A percentile compares a stretch with the other conserved stretches of the same genome.
phyloP scores from a whole-genome alignment of 345 rosid species.

The Hypericum perforatum region DNA sequence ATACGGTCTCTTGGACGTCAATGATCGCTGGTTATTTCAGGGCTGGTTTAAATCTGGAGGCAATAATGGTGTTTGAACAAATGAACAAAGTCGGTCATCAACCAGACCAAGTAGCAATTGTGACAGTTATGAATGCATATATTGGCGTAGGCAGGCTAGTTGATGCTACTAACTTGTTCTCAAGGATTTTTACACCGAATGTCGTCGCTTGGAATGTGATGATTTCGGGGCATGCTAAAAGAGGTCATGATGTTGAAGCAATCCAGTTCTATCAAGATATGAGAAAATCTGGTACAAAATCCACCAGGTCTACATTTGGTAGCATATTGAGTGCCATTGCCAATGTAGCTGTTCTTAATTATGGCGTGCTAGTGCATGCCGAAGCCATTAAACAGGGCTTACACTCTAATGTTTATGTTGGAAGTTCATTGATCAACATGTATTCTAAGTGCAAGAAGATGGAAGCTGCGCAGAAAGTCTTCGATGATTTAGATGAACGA shows the following conservation, averaged over 20 bases:
- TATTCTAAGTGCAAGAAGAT: conserved; percentile 64
- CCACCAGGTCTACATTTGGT: conserved; percentile 80
- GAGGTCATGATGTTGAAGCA: conserved; percentile 53
- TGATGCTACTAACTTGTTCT: conserved; percentile 52
- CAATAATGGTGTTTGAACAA: conserved; percentile 42
- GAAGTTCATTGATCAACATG: conserved; percentile 80
- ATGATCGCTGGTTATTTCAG: conserved; percentile 72
- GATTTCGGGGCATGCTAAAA: conserved; percentile 82
- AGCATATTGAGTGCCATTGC: conserved; percentile 75
- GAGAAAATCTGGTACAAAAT: conserved; percentile 54
- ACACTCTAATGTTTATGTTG: conserved; percentile 64
- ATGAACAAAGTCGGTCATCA: conserved; percentile 44
- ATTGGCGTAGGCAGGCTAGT: conserved; percentile 54
- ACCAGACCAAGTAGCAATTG: conserved; percentile 65
- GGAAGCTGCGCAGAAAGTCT: conserved; percentile 57
- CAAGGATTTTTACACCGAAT: conserved; percentile 48
- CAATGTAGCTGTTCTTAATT: conserved; percentile 39
- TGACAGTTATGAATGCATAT: conserved; percentile 53
- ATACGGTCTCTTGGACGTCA: conserved; percentile 80
- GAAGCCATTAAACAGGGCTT: conserved; percentile 87
- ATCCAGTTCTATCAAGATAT: conserved; percentile 42
- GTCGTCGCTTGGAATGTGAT: conserved; percentile 91
- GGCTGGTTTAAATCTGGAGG: conserved; percentile 58
- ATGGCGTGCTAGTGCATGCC: conserved; percentile 69
- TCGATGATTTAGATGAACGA: conserved; percentile 54